Conservation (phyloP, 257 asterid genomes). For the Dorcoceras hygrometricum region DNA sequence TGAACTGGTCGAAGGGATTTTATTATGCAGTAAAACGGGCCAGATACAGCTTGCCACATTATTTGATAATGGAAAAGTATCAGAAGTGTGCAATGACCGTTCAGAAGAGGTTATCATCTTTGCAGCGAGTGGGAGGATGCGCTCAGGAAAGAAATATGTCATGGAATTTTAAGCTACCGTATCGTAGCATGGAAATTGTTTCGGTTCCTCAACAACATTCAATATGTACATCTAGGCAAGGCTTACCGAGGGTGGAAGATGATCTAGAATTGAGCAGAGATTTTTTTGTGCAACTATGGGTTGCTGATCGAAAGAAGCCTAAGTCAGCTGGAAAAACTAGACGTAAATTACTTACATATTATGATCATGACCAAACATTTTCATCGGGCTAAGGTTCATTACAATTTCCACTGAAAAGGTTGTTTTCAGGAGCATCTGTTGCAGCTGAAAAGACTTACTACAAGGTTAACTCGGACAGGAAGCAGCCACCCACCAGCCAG, state of each 20-base stretch:
- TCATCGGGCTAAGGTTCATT: slow-evolving; percentile 26
- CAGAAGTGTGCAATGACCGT: slow-evolving; percentile 26
- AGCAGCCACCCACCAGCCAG: slow-evolving; percentile 83
- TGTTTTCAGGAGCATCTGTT: slow-evolving; percentile 43
- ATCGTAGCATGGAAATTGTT: slow-evolving; percentile 25
- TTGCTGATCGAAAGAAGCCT: slow-evolving; percentile 50
- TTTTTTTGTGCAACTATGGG: slow-evolving; percentile 74
- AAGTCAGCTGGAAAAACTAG: slow-evolving; percentile 32
- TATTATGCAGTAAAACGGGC: slow-evolving; percentile 33
- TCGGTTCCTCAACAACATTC: slow-evolving; percentile 29
- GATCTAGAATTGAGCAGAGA: slow-evolving; percentile 66
- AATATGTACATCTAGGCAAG: slow-evolving; percentile 33
- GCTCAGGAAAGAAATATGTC: slow-evolving; percentile 28
- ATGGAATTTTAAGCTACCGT: slow-evolving; percentile 37
- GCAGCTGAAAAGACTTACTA: slow-evolving; percentile 31
- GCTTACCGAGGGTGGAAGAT: slow-evolving; percentile 34
- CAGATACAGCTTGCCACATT: slow-evolving; percentile 31
- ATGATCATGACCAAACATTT: slow-evolving; percentile 27
- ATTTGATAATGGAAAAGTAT: slow-evolving; percentile 27
- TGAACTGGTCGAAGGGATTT: slow-evolving; percentile 52
- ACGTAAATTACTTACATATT: slow-evolving; percentile 28
- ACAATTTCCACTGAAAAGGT: slow-evolving; percentile 36
- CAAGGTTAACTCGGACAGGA: slow-evolving; percentile 42
- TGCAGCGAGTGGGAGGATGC: slow-evolving; percentile 33
- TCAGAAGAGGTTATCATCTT: slow-evolving; percentile 30